These are phyloP conservation scores for Eucalyptus marginata DNA, from an alignment of 345 rosid species.

Conservation along the genomic window DNA sequence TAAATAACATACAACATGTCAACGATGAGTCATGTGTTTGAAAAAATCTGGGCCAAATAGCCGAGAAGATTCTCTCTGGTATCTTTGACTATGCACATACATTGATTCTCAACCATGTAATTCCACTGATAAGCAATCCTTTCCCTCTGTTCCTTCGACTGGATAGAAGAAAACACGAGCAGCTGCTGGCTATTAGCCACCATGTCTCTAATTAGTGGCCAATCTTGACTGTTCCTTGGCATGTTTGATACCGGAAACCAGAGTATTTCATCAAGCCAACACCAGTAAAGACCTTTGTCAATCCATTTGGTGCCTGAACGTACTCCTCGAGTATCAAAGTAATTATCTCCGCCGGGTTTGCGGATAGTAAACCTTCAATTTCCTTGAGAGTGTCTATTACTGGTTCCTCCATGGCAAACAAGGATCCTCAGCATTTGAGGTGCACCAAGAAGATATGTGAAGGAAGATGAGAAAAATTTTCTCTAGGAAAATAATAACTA, in stretches of 20 bases:
- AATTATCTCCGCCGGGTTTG: slow-evolving; percentile 40
- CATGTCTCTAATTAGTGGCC: slow-evolving; percentile 65
- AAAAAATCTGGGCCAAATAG: neutral
- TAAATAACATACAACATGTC: neutral
- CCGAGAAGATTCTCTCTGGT: neutral
- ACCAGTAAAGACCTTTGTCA: slow-evolving; percentile 40
- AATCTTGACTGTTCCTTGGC: slow-evolving; percentile 48
- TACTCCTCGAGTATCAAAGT: slow-evolving; percentile 66
- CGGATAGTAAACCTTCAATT: slow-evolving; percentile 43
- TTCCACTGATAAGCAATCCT: slow-evolving; percentile 69
- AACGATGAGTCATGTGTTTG: neutral
- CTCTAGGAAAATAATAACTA: neutral
- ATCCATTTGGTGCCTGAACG: slow-evolving; percentile 34
- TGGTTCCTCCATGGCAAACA: slow-evolving; percentile 19
- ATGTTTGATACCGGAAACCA: slow-evolving; percentile 39
- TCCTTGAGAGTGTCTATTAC: slow-evolving; percentile 44
- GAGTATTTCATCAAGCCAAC: slow-evolving; percentile 54
- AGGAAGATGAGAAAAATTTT: neutral
- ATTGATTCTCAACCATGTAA: slow-evolving; percentile 72
- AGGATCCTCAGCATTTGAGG: neutral
- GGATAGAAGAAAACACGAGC: slow-evolving; percentile 37
- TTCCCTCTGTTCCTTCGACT: slow-evolving; percentile 38
- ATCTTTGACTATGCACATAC: slow-evolving; percentile 1
- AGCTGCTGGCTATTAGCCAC: slow-evolving; percentile 37
- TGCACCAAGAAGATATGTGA: neutral